Evolutionary conservation across 176 grass and related monocot genomes (phyloP), one percentile per base, ranked within the genome.

Genomic region (Carex cristatella): DNA sequence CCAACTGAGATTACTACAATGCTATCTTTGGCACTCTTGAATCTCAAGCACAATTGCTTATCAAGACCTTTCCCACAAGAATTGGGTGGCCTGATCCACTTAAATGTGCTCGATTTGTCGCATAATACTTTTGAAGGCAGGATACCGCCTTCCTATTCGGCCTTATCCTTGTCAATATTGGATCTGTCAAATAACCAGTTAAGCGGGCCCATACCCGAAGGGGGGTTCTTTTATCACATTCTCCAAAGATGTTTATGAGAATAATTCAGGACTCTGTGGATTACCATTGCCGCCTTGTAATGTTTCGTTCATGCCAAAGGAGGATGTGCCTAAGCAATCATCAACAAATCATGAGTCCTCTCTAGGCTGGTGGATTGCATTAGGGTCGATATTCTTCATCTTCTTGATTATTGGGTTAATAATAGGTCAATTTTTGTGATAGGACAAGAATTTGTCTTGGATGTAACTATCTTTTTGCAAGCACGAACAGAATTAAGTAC

Each of bases 131-230:
- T 90, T 2, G 65, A 87, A 60, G 89, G 89, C 13, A 51, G 67
- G 10, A 90, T 90, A 18, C 89, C 89, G 1, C 18, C 65, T 5
- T 90, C 89, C 13, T 90, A 85, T 28, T 85, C 89, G 0, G 44
- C 30, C 12, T 86, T 90, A 35, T 81, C 74, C 42, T 48, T 90
- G 31, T 73, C 81, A 2, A 77, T 81, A n/a, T 84, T 90, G 35
- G 79, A 89, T 81, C 62, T 89, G 9, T 89, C 87, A 5, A 73
- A 89, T 7, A 89, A 89, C 37, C 49, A 16, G 56, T 80, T 88
- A 48, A 88, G 83, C 12, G 86, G 86, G 42, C 35, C 2, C 35
- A 37, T 37, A 37, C 35, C 35, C 35, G 35, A 37, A 37, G 2
- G 2, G 2, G 35, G 35, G 35, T 37, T 37, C 35, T 60, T 51